A percentile compares a stretch with the other conserved stretches of the same genome.
These are phyloP conservation scores for Fusarium sterilihyphosum DNA, from an alignment of 2,329 filamentous ascomycete species.

Conservation along the genomic window DNA sequence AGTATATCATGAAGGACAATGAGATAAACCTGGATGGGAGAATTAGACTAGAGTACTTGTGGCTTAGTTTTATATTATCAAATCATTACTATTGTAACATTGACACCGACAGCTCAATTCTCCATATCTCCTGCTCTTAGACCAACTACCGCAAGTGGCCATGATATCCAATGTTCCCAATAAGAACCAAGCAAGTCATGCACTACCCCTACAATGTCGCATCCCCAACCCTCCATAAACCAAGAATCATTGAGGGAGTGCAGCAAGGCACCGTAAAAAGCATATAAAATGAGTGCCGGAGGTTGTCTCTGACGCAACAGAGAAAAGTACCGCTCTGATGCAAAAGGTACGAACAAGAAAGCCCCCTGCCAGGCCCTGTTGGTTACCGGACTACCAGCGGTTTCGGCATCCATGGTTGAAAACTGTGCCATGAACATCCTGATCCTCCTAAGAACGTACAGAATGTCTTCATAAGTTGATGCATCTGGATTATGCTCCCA, in stretches of 20 bases:
- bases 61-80: not conserved
- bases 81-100: not conserved
- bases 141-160: not conserved
- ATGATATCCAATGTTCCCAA: constrained; percentile 9
- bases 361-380: not conserved
- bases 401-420: not conserved
- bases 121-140: not conserved
- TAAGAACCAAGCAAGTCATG: not conserved
- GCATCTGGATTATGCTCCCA: not conserved
- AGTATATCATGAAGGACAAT: not conserved
- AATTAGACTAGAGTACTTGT: not conserved
- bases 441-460: not conserved
- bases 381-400: accelerated
- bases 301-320: constrained; percentile 2
- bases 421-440: constrained; percentile 9
- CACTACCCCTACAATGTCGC: constrained; percentile 5
- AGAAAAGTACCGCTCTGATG: not conserved
- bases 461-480: not conserved
- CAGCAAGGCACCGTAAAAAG: not conserved
- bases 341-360: not conserved
- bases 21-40: not conserved
- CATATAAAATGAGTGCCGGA: not conserved
- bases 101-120: too few species aligned
- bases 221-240: constrained; percentile 14
- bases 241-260: not conserved